Base-by-base conservation (phyloP, 2,329 filamentous ascomycete genomes). In the Aspergillus puulaauensis region DNA sequence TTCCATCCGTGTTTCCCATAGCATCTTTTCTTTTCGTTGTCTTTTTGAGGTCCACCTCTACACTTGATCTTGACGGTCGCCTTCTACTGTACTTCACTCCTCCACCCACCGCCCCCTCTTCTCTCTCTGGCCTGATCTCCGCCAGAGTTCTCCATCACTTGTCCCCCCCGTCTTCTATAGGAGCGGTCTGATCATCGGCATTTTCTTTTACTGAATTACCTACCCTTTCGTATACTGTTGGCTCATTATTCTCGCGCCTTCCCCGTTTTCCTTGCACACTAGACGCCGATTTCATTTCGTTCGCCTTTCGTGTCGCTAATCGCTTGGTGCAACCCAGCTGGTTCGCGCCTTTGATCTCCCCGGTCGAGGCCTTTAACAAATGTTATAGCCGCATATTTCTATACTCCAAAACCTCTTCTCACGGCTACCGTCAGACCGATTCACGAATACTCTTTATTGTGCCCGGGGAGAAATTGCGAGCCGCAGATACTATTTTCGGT, bases 261-360 rank as follows among this genome's bases (percentile, higher is more conserved):
- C 41, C 33, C 49, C 46, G 46, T 50, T 53, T 44, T 52, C 23
- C 44, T 40, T 51, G 57, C 56, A 55, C 53, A 53, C 54, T 58
- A 63, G 63, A 61, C 66, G 61, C 63, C 60, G 61, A 60, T 59
- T 52, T 52, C 51, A 59, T 57, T 51, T 58, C 57, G 47, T 52
- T 59, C 52, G 47, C 41, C 62, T 52, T 54, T 59, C 52, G 54
- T 61, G 57, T 63, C 59, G 60, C 62, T 64, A 59, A 54, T 61
- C 60, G 57, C 61, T 61, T 56, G 62, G 56, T 53, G 47, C 57
- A 45, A 56, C 57, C 55, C 57, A 57, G 60, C 52, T 54, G 56
- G 62, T 56, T 54, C 57, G 64, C 64, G 64, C 64, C 54, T 61
- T 60, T 58, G 59, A 51, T 56, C 33, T 50, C 59, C 46, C 12